Conservation (phyloP, 306 rosid genomes). For the Cucurbita argyrosperma region DNA sequence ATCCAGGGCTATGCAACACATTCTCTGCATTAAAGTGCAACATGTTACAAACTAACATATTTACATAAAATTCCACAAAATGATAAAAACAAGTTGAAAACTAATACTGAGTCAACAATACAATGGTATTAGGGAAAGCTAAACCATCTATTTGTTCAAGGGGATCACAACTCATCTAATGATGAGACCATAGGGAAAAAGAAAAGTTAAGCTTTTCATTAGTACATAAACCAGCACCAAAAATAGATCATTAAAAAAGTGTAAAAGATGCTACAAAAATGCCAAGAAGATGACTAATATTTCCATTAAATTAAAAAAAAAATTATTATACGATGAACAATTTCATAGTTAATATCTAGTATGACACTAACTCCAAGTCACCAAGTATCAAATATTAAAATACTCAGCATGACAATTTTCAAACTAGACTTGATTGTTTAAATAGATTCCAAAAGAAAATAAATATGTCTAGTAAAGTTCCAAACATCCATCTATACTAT, state of each 20-base stretch:
- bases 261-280: background rate
- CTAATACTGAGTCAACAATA: background rate
- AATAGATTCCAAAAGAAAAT: background rate
- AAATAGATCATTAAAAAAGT: background rate
- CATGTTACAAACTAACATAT: slow-evolving; percentile 8
- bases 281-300: background rate
- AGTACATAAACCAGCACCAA: background rate
- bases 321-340: background rate
- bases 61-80: background rate
- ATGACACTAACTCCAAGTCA: background rate
- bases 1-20: slow-evolving; percentile 57
- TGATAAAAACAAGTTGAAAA: background rate
- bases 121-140: background rate
- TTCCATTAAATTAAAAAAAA: background rate
- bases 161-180: background rate
- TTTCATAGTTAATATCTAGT: background rate
- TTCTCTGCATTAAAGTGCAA: slow-evolving; percentile 42
- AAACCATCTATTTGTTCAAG: background rate
- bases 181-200: background rate
- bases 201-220: background rate
- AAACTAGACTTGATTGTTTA: background rate
- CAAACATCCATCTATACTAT: background rate
- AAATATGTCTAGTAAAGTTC: background rate
- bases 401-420: background rate
- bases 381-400: background rate